phyloP scores from a whole-genome alignment of 768 basidiomycete genomes.

The Melanogaster broomeanus region DNA sequence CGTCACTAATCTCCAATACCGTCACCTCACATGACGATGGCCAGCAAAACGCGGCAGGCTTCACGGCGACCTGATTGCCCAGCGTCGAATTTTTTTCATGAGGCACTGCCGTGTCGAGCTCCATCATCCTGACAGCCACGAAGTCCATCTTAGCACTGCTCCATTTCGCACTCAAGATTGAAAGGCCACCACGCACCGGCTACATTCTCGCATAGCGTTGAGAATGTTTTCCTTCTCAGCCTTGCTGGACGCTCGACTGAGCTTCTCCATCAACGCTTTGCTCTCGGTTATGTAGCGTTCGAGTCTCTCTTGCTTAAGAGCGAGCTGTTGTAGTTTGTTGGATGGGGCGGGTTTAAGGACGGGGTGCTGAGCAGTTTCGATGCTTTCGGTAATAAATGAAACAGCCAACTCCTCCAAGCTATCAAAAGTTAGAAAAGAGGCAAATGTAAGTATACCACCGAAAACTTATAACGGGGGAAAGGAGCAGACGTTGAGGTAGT shows the following conservation, averaged over 20 bases:
- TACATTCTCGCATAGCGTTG: conserved; percentile 48
- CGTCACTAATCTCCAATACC: conserved; percentile 53
- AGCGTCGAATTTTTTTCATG: background rate
- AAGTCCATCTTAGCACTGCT: background rate
- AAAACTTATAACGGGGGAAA: conserved; percentile 1
- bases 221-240: conserved; percentile 51
- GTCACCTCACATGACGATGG: conserved; percentile 42
- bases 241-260: conserved; percentile 48
- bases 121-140: conserved; percentile 7
- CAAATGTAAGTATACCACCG: background rate
- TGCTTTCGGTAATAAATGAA: conserved; percentile 59
- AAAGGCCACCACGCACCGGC: conserved; percentile 47
- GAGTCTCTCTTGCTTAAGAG: conserved; percentile 48
- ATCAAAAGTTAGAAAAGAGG: conserved; percentile 1
- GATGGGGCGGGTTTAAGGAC: conserved; percentile 9
- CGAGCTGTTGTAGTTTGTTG: conserved; percentile 35
- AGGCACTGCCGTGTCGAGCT: background rate
- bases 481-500: conserved; percentile 5
- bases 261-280: conserved; percentile 49
- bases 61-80: background rate
- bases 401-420: conserved; percentile 54
- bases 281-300: conserved; percentile 55
- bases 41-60: conserved; percentile 35
- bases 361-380: conserved; percentile 43
- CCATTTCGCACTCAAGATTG: background rate